A percentile compares a stretch with the other conserved stretches of the same genome.
Evolutionary conservation across 75 land plant species (phyloP).

Genomic region (Picea glauca): DNA sequence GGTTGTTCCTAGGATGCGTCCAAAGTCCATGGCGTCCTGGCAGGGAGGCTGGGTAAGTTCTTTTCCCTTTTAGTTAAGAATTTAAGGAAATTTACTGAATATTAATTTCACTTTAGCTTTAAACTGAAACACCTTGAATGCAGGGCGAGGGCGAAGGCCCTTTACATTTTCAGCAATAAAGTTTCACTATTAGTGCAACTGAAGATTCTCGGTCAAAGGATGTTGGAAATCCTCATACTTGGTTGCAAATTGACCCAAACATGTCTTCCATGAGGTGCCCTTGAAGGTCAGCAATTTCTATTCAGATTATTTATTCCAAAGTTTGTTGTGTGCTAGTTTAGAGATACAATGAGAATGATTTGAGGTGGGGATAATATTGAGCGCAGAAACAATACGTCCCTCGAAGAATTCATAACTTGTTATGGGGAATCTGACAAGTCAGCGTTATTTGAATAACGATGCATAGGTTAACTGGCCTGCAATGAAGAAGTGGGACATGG

Average conservation of each 20-base stretch:
- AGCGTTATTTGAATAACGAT: constrained; percentile 36
- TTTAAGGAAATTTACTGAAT: too few species aligned
- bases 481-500: constrained; percentile 53
- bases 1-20: too few species aligned
- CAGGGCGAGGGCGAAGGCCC: too few species aligned
- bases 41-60: too few species aligned
- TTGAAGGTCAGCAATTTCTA: constrained; percentile 66
- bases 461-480: constrained; percentile 69
- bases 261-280: background rate
- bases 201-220: too few species aligned
- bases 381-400: constrained; percentile 47
- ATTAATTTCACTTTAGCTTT: too few species aligned
- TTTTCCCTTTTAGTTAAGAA: too few species aligned
- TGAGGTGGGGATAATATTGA: constrained; percentile 56
- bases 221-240: too few species aligned
- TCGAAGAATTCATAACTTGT: constrained; percentile 66
- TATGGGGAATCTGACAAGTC: constrained; percentile 24
- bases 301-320: constrained; percentile 94
- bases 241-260: background rate
- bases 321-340: constrained; percentile 80
- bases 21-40: too few species aligned
- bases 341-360: constrained; percentile 50
- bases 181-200: too few species aligned
- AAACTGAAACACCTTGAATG: too few species aligned
- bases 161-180: too few species aligned